phyloP scores from a whole-genome alignment of 176 grass and related monocot genomes.

The Oryza rufipogon region DNA sequence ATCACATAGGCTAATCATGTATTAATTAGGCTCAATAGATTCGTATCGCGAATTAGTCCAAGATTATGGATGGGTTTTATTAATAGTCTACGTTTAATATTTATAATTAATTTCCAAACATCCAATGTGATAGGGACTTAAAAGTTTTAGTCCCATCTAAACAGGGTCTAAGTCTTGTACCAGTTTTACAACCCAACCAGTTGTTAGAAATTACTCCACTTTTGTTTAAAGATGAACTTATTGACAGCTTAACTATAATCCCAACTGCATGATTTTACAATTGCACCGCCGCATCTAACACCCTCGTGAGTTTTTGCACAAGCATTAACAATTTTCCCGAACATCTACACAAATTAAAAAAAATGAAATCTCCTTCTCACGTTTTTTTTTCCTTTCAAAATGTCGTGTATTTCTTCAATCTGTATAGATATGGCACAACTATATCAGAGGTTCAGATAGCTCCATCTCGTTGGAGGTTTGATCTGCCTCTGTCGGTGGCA shows the following conservation, averaged over 20 bases:
- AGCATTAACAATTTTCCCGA: slow-evolving; percentile 32
- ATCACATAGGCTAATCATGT: no score
- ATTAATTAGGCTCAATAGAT: no score
- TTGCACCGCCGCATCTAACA: slow-evolving; percentile 22
- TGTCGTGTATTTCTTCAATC: not conserved
- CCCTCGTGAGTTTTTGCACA: slow-evolving; percentile 24
- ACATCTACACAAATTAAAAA: slow-evolving; percentile 41
- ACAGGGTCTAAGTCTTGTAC: no score
- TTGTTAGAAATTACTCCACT: no score
- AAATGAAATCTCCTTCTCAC: not conserved
- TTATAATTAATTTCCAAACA: no score
- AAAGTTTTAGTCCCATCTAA: no score
- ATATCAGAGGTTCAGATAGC: slow-evolving; percentile 86
- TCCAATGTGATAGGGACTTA: no score
- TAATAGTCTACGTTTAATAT: no score
- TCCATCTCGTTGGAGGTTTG: slow-evolving; percentile 87
- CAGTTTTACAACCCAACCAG: no score
- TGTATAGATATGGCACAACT: slow-evolving; percentile 39
- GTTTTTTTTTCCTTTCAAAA: not conserved
- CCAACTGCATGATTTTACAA: slow-evolving; percentile 43
- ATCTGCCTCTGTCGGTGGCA: slow-evolving; percentile 41
- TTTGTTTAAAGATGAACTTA: slow-evolving; percentile 39
- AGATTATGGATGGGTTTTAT: no score
- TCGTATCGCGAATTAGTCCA: no score
- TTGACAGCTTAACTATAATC: slow-evolving; percentile 39